Base-by-base conservation (phyloP, 2,329 filamentous ascomycete genomes). In the Fusarium sp. region DNA sequence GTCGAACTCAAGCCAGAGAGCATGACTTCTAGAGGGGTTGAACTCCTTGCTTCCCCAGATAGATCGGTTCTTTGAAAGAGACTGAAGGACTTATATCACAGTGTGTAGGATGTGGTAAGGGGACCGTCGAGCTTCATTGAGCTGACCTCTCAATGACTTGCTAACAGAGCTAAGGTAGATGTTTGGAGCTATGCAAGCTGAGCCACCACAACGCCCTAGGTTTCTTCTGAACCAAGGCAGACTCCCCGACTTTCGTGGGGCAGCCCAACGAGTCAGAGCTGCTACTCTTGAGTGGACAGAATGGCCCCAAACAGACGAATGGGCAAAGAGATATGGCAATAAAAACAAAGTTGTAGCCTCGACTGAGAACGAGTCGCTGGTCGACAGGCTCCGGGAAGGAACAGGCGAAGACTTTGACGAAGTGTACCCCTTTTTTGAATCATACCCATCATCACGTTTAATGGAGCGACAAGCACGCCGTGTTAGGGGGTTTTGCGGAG, bases 401-500 rank as follows among this genome's bases (percentile, higher is more conserved):
- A 31, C 26, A 8, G 50, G 40, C 7, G 34, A 53, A 3, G 18
- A 36, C 7, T 53, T 54, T 20, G 28, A 38, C 3, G 58, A 58
- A 17, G 17, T 62, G 2, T 6, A 8, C 3, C 24, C 34, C 1
- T 62, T 62, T 9, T 51, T 57, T 13, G 10, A 36, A 10, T 20
- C 36, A 5, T 24, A 48, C 11, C 49, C 18, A 13, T 22, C 24
- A 6, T 44, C 54, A 10, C 49, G 48, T 5, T 22, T 26, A 3
- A 18, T 20, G 39, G 49, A 49, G 4, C 48, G 49, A 5, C 36
- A 28, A 20, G 54, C 24, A 10, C 36, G 15, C 1, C 8, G 11
- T 11, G 22, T 63, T 2, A 28, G 46, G 11, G 22, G 22, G 5
- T 59, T 63, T 5, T 63, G 60, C 20, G 55, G 26, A 2, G 36